Conservation (phyloP, 306 rosid genomes). For the Vigna trinervia region DNA sequence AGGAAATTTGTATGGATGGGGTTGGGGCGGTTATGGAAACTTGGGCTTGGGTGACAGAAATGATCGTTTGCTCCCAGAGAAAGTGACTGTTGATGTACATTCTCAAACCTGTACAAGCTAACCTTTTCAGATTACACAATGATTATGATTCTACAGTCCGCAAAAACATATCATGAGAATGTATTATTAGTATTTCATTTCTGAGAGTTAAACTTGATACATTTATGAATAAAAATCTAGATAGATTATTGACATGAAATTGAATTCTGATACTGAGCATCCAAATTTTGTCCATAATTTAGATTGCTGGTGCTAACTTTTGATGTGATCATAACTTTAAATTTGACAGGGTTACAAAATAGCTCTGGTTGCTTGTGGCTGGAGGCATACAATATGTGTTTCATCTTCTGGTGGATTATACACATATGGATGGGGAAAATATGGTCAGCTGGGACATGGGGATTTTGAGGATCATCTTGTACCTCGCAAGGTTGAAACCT, state of each 20-base stretch:
- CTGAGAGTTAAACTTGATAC: neutral
- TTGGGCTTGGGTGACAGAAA: slow-evolving; percentile 94
- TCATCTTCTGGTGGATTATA: slow-evolving; percentile 72
- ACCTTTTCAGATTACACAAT: slow-evolving; percentile 24
- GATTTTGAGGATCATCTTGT: slow-evolving; percentile 84
- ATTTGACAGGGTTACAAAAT: slow-evolving; percentile 74
- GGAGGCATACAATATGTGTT: slow-evolving; percentile 94
- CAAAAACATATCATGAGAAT: neutral
- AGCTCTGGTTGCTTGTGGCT: slow-evolving; percentile 91
- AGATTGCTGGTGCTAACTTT: neutral
- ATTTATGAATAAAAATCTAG: neutral
- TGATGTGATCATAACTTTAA: slow-evolving; percentile 9
- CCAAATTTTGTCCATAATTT: neutral
- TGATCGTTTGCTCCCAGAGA: slow-evolving; percentile 83
- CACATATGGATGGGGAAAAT: slow-evolving; percentile 95
- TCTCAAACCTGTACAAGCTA: slow-evolving; percentile 39
- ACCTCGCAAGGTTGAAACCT: slow-evolving; percentile 78
- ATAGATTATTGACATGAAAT: neutral
- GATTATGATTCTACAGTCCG: slow-evolving; percentile 12
- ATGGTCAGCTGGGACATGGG: slow-evolving; percentile 97
- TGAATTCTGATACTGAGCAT: neutral
- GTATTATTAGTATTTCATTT: neutral
- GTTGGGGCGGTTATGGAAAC: slow-evolving; percentile 98
- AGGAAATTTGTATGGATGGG: slow-evolving; percentile 92
- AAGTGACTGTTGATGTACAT: slow-evolving; percentile 75